Evolutionary conservation across 306 rosid genomes (phyloP).

Genomic region (Oxytropis ochrocephala): DNA sequence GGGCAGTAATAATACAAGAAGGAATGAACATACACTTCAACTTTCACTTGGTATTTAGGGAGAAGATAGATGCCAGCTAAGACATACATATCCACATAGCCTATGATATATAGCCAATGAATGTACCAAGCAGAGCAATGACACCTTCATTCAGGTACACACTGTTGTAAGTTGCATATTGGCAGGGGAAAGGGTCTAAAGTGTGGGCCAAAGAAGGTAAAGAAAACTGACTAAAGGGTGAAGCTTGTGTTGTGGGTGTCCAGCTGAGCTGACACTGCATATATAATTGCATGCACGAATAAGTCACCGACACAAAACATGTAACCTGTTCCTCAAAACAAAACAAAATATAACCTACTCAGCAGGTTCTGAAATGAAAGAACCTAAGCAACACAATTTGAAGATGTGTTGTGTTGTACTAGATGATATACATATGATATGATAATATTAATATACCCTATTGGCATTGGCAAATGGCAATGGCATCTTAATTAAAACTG

Average conservation of each 20-base stretch:
- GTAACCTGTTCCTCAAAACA: constrained; percentile 11
- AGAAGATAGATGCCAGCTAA: not conserved
- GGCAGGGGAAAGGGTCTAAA: not conserved
- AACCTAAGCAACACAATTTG: constrained; percentile 26
- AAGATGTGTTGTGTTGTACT: constrained; percentile 24
- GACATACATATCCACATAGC: constrained; percentile 1
- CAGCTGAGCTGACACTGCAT: constrained; percentile 24
- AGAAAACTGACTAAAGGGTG: constrained; percentile 16
- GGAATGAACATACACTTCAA: not conserved
- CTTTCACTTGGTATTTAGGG: constrained; percentile 12
- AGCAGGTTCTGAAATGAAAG: not conserved
- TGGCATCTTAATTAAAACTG: constrained; percentile 15
- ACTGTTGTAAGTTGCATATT: not conserved
- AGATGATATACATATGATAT: constrained; percentile 17
- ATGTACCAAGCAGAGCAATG: not conserved
- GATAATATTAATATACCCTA: constrained; percentile 22
- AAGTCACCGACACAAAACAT: constrained; percentile 37
- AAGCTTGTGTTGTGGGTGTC: constrained; percentile 18
- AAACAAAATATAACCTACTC: constrained; percentile 15
- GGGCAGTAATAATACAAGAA: not conserved
- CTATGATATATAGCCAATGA: not conserved
- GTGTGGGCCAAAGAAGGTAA: constrained; percentile 20
- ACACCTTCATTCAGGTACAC: constrained; percentile 5
- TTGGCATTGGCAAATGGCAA: constrained; percentile 1
- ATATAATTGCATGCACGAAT: constrained; percentile 42